Conservation (phyloP, 345 rosid genomes). For the Boechera divaricarpa region DNA sequence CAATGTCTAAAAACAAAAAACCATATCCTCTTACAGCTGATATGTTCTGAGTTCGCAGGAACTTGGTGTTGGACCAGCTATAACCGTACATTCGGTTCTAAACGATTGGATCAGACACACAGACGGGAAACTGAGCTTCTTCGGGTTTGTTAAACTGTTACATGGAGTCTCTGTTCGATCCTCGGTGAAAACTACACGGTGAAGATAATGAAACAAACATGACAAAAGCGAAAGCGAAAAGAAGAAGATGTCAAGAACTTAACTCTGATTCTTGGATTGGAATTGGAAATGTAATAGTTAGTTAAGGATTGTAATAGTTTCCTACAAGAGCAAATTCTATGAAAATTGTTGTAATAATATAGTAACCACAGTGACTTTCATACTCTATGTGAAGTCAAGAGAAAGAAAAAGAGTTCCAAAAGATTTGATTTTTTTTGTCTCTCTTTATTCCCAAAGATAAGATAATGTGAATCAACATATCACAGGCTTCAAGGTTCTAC, state of each 20-base stretch:
- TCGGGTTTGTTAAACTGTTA: conserved; percentile 81
- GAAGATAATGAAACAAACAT: conserved; percentile 13
- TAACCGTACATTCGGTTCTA: conserved; percentile 84
- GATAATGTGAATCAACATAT: neutral
- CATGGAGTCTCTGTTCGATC: conserved; percentile 54
- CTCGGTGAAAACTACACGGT: neutral
- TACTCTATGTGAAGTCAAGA: neutral
- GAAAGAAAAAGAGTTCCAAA: neutral
- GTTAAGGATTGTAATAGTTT: neutral
- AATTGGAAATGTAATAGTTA: conserved; percentile 22
- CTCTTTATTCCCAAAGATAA: neutral
- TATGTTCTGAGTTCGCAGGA: conserved; percentile 58
- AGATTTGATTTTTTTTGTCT: neutral
- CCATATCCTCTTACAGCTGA: neutral
- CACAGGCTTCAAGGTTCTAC: neutral
- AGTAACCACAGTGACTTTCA: conserved; percentile 10
- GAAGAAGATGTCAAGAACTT: conserved; percentile 11
- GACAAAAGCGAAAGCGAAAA: neutral
- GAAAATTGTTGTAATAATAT: neutral
- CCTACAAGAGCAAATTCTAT: conserved; percentile 9
- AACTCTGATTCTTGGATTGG: conserved; percentile 29
- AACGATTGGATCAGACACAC: conserved; percentile 87
- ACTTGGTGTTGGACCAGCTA: conserved; percentile 88
- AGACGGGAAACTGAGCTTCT: conserved; percentile 92
- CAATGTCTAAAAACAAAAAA: neutral